A percentile compares a stretch with the other conserved stretches of the same genome.
Conservation (phyloP, 164 flowering plant genomes). For the Vitis vinifera region ASM3070453v1 NC_081806.1:4650001-4650500, state of each 20-base stretch:
- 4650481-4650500: slow-evolving; percentile 45
- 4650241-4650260: background rate
- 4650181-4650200: slow-evolving; percentile 66
- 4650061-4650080: background rate
- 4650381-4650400: slow-evolving; percentile 78
- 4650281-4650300: slow-evolving; percentile 55
- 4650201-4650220: slow-evolving; percentile 52
- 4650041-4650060: background rate
- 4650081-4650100: background rate
- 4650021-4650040: too few relatives aligned
- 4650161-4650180: slow-evolving; percentile 60
- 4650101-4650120: slow-evolving; percentile 27
- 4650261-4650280: too few relatives aligned
- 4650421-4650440: slow-evolving; percentile 75
- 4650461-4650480: slow-evolving; percentile 87
- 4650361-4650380: slow-evolving; percentile 58
- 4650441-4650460: slow-evolving; percentile 83
- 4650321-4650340: slow-evolving; percentile 69
- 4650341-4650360: slow-evolving; percentile 56
- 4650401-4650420: slow-evolving; percentile 93
- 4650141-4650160: slow-evolving; percentile 51
- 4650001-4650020: too few relatives aligned
- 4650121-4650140: slow-evolving; percentile 55
- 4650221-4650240: slow-evolving; percentile 40
- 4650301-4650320: slow-evolving; percentile 86